A percentile compares a stretch with the other conserved stretches of the same genome.
Evolutionary conservation across 192 early-diverging fungal species (phyloP).

Genomic region (Rhizophagus clarus): DNA sequence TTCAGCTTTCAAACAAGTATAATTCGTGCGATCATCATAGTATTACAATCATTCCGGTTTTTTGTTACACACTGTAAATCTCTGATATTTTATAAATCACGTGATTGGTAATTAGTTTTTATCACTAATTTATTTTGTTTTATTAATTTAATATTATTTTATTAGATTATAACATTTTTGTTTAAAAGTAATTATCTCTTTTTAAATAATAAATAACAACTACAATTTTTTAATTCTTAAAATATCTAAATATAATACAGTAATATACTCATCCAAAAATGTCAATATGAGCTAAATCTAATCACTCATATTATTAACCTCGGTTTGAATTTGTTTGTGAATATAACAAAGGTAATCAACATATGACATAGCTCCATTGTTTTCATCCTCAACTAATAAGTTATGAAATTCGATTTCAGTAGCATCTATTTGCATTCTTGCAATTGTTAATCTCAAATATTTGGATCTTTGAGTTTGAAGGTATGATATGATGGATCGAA

Average conservation of each 20-base stretch:
- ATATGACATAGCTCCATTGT: slow-evolving; percentile 85
- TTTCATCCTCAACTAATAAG: slow-evolving; percentile 86
- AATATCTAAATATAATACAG: neutral
- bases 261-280: neutral
- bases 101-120: too few relatives aligned
- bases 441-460: slow-evolving; percentile 70
- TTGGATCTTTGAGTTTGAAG: slow-evolving; percentile 66
- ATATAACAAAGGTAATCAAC: slow-evolving; percentile 90
- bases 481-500: slow-evolving; percentile 66
- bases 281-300: neutral
- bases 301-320: slow-evolving; percentile 48
- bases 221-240: neutral
- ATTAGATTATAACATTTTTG: neutral
- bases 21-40: too few relatives aligned
- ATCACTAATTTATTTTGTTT: too few relatives aligned
- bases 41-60: too few relatives aligned
- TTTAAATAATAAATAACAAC: neutral
- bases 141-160: too few relatives aligned
- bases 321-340: slow-evolving; percentile 84
- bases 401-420: slow-evolving; percentile 78
- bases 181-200: neutral
- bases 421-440: slow-evolving; percentile 84
- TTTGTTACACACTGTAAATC: too few relatives aligned
- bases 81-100: too few relatives aligned
- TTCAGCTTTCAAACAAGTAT: too few relatives aligned